Evolutionary conservation across 805 yeast species (phyloP).

Genomic region (Alloascoidea africana): DNA sequence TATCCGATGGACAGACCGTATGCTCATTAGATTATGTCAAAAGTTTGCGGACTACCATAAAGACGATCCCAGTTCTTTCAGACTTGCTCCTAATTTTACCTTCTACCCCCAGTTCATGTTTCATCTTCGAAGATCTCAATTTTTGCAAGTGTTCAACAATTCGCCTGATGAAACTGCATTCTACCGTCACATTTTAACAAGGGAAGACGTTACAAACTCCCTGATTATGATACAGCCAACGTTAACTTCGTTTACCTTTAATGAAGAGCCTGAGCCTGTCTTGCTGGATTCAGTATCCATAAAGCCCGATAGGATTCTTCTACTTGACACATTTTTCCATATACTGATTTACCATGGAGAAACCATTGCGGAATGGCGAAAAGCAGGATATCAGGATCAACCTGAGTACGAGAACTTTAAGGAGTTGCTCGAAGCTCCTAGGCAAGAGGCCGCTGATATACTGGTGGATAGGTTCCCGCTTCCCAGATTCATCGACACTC

Average conservation of each 20-base stretch:
- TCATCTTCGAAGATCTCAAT: conserved; percentile 91
- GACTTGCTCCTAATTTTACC: conserved; percentile 70
- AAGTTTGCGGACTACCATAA: conserved; percentile 88
- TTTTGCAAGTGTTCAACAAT: conserved; percentile 89
- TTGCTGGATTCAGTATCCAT: conserved; percentile 86
- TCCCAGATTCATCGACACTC: conserved; percentile 94
- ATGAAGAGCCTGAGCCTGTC: conserved; percentile 80
- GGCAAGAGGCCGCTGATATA: conserved; percentile 82
- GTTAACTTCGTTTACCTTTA: conserved; percentile 69
- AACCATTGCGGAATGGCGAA: conserved; percentile 92
- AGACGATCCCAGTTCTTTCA: conserved; percentile 70
- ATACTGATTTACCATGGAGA: conserved; percentile 92
- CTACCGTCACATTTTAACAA: conserved; percentile 80
- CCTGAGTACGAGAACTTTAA: conserved; percentile 84
- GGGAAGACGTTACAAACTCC: conserved; percentile 87
- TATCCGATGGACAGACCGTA: conserved; percentile 87
- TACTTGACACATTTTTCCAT: conserved; percentile 93
- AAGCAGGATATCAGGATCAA: conserved; percentile 84
- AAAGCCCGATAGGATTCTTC: conserved; percentile 71
- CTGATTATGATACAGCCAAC: conserved; percentile 97
- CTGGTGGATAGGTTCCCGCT: conserved; percentile 91
- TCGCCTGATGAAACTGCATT: conserved; percentile 99
- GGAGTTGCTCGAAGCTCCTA: conserved; percentile 75
- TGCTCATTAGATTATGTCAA: conserved; percentile 78
- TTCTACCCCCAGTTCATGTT: conserved; percentile 92